Evolutionary conservation across 352 stramenopile species (phyloP), one percentile per base, ranked within the genome.

Genomic region (Globisporangium yorkense): DNA sequence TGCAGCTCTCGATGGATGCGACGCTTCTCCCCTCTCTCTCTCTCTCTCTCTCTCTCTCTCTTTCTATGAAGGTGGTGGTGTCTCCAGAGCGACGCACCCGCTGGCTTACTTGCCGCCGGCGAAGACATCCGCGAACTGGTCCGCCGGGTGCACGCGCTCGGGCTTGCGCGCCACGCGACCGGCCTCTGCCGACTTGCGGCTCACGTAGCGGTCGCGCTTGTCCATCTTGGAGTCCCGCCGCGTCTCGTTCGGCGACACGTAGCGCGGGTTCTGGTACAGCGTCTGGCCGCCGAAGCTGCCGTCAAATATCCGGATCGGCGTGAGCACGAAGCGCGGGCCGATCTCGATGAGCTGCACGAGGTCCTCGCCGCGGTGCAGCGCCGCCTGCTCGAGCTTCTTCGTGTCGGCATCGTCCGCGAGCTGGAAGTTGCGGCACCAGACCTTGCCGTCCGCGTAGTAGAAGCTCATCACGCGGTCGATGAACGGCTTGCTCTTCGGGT

Each of bases 401-500:
- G 77, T 97, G 63, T 93, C 85, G 50, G 83, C 85, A 29, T 93
- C 83, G 46, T 95, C 85, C 37, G 82, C 84, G 49, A 95, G 59
- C 63, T 95, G 97, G 79, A 99, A 99, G 75, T 99, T 99, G 61
- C 97, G 92, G 62, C 98, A 96, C 97, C 97, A 99, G 68, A 99
- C 96, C 61, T 96, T 96, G 61, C 83, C 79, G 59, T 98, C 92
- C 1, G 94, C 74, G 59, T 95, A 84, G 75, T 92, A 96, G 72
- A 99, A 99, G 70, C 80, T 96, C 91, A 99, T 98, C 50, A 99
- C 86, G 55, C 97, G 92, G 80, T 99, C 97, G 55, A 99, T 96
- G 78, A 99, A 99, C 20, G 97, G 97, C 76, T 99, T 99, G 79
- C 87, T 98, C 85, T 99, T 99, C 7, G 97, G 97, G 79, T 99